phyloP scores from a whole-genome alignment of 345 rosid species.

The Syzygium oleosum region DNA sequence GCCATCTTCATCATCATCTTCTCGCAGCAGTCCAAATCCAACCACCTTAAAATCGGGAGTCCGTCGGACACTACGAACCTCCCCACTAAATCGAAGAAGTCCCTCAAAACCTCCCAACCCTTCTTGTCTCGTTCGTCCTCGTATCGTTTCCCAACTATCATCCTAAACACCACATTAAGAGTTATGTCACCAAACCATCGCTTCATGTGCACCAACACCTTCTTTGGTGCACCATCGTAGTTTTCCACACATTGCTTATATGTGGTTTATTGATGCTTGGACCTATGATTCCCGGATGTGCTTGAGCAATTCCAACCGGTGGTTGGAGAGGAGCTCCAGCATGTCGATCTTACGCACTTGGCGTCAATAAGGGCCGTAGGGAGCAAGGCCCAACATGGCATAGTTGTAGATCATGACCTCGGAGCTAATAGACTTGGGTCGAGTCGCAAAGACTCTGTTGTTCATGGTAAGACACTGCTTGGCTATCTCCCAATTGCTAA shows the following conservation, averaged over 20 bases:
- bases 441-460: slow-evolving; percentile 13
- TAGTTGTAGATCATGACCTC: slow-evolving; percentile 14
- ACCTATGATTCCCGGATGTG: slow-evolving; percentile 18
- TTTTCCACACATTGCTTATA: slow-evolving; percentile 1
- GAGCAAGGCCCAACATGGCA: slow-evolving; percentile 16
- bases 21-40: slow-evolving; percentile 23
- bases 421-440: slow-evolving; percentile 11
- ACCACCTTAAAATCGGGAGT: slow-evolving; percentile 23
- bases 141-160: slow-evolving; percentile 19
- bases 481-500: slow-evolving; percentile 9
- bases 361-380: slow-evolving; percentile 28
- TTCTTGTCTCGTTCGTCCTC: not conserved
- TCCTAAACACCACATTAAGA: slow-evolving; percentile 13
- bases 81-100: slow-evolving; percentile 8
- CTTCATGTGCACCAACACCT: slow-evolving; percentile 13
- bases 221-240: not conserved
- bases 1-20: slow-evolving; percentile 15
- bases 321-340: slow-evolving; percentile 22
- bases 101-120: slow-evolving; percentile 3
- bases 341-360: slow-evolving; percentile 21
- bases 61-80: slow-evolving; percentile 13
- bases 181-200: slow-evolving; percentile 19
- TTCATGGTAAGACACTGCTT: slow-evolving; percentile 25
- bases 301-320: slow-evolving; percentile 19
- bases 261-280: not conserved